Evolutionary conservation across 2,329 filamentous ascomycete genomes (phyloP).

Genomic region (Fusarium clavum): DNA sequence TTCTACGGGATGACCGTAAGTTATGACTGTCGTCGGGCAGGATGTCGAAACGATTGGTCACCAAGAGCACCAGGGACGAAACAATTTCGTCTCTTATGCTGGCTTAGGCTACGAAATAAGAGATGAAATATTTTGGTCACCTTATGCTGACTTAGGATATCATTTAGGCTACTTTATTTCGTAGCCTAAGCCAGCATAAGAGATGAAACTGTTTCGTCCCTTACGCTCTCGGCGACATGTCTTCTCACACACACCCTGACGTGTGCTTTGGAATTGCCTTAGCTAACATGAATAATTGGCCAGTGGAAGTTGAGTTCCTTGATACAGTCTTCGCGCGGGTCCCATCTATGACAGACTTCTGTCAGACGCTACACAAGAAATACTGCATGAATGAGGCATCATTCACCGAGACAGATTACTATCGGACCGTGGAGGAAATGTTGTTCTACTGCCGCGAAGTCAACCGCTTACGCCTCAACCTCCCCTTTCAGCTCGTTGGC

Average conservation of each 20-base stretch:
- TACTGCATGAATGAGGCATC: slow-evolving; percentile 62
- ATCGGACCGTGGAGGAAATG: slow-evolving; percentile 54
- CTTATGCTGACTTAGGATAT: too few relatives aligned
- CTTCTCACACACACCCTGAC: too few relatives aligned
- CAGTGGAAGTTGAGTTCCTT: slow-evolving; percentile 63
- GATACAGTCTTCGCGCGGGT: slow-evolving; percentile 58
- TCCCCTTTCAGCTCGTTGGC: slow-evolving; percentile 64
- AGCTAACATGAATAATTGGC: slow-evolving; percentile 25
- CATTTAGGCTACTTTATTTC: too few relatives aligned
- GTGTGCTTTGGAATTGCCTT: not conserved
- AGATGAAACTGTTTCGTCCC: too few relatives aligned
- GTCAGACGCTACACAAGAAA: slow-evolving; percentile 56
- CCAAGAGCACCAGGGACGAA: too few relatives aligned
- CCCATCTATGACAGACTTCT: slow-evolving; percentile 60
- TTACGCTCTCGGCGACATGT: too few relatives aligned
- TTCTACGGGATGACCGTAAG: slow-evolving; percentile 64
- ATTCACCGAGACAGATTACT: slow-evolving; percentile 64
- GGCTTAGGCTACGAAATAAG: too few relatives aligned
- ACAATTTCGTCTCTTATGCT: too few relatives aligned
- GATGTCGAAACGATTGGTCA: too few relatives aligned
- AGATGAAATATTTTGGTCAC: too few relatives aligned
- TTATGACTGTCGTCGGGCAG: not conserved
- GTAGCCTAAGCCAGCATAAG: too few relatives aligned
- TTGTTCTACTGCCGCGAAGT: slow-evolving; percentile 59
- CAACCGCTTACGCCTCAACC: slow-evolving; percentile 60